Base-by-base conservation (phyloP, 352 stramenopile genomes). In the Halophytophthora polymorphica region DNA sequence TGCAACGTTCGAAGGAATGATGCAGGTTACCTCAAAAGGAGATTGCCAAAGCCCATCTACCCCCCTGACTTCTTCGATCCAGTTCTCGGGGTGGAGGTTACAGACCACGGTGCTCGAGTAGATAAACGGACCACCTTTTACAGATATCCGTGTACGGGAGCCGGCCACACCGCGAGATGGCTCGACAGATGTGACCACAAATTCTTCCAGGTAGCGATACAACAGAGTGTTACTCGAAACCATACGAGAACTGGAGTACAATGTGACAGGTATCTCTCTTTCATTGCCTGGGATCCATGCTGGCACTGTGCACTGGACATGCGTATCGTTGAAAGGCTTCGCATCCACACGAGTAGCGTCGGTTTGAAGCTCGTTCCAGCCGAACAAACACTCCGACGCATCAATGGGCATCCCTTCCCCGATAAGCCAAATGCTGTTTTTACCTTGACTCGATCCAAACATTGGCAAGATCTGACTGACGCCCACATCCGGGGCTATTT, bases 161-260 rank as follows among this genome's bases (percentile, higher is more conserved):
- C 61, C 55, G 19, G 58, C 14, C 13, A 75, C 11, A 36, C 36
- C 48, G 43, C 44, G 60, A 14, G 10, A 55, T 14, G 70, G 70
- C n/a, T 45, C 29, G 2, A 77, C 48, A 1, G 51, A 56, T 18
- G 35, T 47, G 38, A 77, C 58, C 1, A 42, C 5, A 15, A 66
- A 37, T 11, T 58, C 47, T 6, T 64, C 38, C 12, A 59, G 11
- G 33, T 75, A 82, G 3, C 62, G 57, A 60, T 71, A 82, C 2
- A 77, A 28, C 11, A 88, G 21, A 4, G 13, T 35, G 17, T 83
- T 82, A 47, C 73, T 87, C 4, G 11, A 47, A 11, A 47, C 25
- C 12, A 50, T 50, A 2, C 38, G 34, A 6, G 34, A 62, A 3
- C 21, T 50, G 2, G 56, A 62, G 39, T 61, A 49, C 33, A 87